Base-by-base conservation (phyloP, 108 stramenopile genomes). In the Fistulifera pelliculosa region DNA sequence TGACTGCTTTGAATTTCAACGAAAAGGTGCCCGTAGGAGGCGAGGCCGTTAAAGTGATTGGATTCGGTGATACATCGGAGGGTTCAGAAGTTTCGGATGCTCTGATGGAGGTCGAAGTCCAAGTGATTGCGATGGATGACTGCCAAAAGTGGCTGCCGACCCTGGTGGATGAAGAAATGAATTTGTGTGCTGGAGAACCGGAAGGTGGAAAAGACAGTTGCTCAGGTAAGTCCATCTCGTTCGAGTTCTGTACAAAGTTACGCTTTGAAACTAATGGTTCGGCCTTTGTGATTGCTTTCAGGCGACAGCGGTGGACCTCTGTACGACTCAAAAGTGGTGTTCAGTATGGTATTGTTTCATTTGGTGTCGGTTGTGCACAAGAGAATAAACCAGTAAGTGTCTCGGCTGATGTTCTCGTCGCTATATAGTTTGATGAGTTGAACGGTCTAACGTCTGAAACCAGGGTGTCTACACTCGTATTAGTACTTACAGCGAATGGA, bases 301-400 rank as follows among this genome's bases (percentile, higher is more conserved):
- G n/a, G n/a, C n/a, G 44, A 45, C 11, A 19, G 19, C 6, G 44
- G 44, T 11, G 44, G 44, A 4, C 44, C 44, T 19, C 21, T 45
- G 4, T 45, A 19, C 21, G 44, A 45, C 11, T 45, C 44, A 21
- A 45, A 19, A 35, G 6, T 35, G 44, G 44, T 21, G 16, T 45
- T 4, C 44, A 45, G 11, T 17, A 19, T 11, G 44, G 44, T 8
- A 11, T 45, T 11, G 44, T 45, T 21, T 45, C 44, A 6, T 45
- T 17, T 17, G 44, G 44, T 8, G 44, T 19, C 3, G 44, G 44
- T 11, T 45, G 44, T 11, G 44, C 44, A 6, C 44, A 11, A 8
- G 44, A 17, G 44, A 45, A 45, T 21, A 17, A 21, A 45, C 44
- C 44, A 21, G 44, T 45, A 45, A 45, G 44, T 45, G 44, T 21